Evolutionary conservation across 2,329 filamentous ascomycete genomes (phyloP).

Genomic region (Botryotinia convoluta): DNA sequence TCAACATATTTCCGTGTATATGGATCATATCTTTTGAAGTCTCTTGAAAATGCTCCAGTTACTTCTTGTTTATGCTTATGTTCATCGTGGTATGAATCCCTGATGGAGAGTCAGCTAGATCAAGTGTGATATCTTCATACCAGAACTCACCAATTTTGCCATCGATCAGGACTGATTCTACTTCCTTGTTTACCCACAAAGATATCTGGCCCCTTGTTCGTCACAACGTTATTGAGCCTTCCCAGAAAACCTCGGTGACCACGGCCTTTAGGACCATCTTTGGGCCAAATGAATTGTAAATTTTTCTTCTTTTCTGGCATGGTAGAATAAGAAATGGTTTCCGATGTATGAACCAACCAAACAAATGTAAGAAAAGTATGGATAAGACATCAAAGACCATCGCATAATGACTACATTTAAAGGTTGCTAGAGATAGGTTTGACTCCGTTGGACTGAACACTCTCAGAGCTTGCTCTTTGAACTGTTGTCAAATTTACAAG

Average conservation of each 20-base stretch:
- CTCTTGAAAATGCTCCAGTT: slow-evolving; percentile 21
- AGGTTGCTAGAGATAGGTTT: neutral
- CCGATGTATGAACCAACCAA: neutral
- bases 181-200: slow-evolving; percentile 36
- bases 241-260: slow-evolving; percentile 33
- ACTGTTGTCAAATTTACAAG: neutral
- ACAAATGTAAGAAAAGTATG: neutral
- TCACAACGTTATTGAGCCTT: slow-evolving; percentile 40
- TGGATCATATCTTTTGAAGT: slow-evolving; percentile 34
- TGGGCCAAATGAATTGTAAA: slow-evolving; percentile 36
- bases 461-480: neutral
- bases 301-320: slow-evolving; percentile 20
- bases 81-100: slow-evolving; percentile 35
- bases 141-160: slow-evolving; percentile 35
- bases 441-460: neutral
- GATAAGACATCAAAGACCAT: neutral
- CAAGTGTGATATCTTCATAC: neutral
- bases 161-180: slow-evolving; percentile 30
- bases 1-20: slow-evolving; percentile 31
- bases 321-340: neutral
- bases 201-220: slow-evolving; percentile 43
- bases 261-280: slow-evolving; percentile 33
- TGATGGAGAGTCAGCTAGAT: slow-evolving; percentile 20
- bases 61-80: slow-evolving; percentile 17
- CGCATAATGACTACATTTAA: slow-evolving; percentile 6